Conservation (phyloP, 148 eudicot species). For the Diospyros kaki region DNA sequence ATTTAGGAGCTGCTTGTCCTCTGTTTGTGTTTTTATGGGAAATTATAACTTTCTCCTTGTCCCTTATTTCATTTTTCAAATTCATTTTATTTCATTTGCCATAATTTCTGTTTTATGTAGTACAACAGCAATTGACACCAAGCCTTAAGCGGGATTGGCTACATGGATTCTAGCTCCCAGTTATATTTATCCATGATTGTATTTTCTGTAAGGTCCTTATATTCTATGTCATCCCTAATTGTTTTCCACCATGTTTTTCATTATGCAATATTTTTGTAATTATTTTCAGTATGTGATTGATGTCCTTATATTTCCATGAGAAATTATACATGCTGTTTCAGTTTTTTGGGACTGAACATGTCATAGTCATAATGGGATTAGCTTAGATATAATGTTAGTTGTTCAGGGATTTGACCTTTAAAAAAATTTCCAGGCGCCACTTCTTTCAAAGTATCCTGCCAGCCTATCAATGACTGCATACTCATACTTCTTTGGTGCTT, state of each 20-base stretch:
- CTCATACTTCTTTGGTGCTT: constrained; percentile 78
- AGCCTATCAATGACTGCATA: constrained; percentile 92
- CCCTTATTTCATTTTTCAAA: not conserved
- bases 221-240: not conserved
- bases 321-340: not conserved
- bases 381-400: not conserved
- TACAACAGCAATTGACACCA: no score
- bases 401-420: constrained; percentile 14
- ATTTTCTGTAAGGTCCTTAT: not conserved
- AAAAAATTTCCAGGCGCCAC: constrained; percentile 62
- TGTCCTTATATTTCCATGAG: not conserved
- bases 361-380: not conserved
- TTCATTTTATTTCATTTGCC: not conserved
- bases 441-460: constrained; percentile 87
- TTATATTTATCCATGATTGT: not conserved
- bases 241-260: not conserved
- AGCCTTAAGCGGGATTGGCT: no score
- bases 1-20: constrained; percentile 2
- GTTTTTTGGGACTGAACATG: not conserved
- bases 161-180: no score
- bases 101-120: no score
- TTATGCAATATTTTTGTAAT: not conserved
- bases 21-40: not conserved
- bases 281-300: not conserved
- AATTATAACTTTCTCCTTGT: not conserved